Evolutionary conservation across 2,329 filamentous ascomycete genomes (phyloP), one percentile per base, ranked within the genome.

Genomic region (Fusarium bulbicola): DNA sequence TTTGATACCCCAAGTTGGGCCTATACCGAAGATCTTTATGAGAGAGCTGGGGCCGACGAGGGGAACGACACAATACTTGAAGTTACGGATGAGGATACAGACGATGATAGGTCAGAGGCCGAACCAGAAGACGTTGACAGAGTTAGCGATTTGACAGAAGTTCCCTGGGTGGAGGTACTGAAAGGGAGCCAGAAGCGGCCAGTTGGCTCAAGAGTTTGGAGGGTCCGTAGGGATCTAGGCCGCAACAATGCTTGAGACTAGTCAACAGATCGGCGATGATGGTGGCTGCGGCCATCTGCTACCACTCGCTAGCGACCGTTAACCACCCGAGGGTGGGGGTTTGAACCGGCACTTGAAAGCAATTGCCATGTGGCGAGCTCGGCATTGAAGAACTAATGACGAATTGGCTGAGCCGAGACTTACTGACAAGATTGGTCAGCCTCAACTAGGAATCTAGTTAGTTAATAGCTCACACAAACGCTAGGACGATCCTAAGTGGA

Each of bases 1-100:
- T 89, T 93, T 62, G 92, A 94, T 75, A 82, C 88, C 4, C 91
- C 92, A 0, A 89, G 86, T 7, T 94, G 92, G 91, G 90, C 91
- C 4, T 93, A 92, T 69, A 88, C 89, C 0, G 92, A 93, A 77
- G 88, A 91, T 40, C 73, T 91, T 21, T 86, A 90, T 71, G 74
- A 80, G 37, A 79, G 79, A 71, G 79, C 81, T 20, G 78, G 66
- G 3, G 64, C 72, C 40, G 78, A 80, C 12, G 82, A 83, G 13
- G 77, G 73, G 15, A 76, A 69, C 15, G 76, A 76, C 46, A 72
- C 68, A 30, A 75, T 77, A 37, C 61, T 80, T 36, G 81, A 84
- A 39, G 70, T 79, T 4, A 79, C 77, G 30, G 80, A 81, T 8
- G 82, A 81, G 24, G 82, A 81, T 7, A 80, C 79, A 1, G 81